Conservation (phyloP, 306 rosid species). For the Cucurbita pepo region DNA sequence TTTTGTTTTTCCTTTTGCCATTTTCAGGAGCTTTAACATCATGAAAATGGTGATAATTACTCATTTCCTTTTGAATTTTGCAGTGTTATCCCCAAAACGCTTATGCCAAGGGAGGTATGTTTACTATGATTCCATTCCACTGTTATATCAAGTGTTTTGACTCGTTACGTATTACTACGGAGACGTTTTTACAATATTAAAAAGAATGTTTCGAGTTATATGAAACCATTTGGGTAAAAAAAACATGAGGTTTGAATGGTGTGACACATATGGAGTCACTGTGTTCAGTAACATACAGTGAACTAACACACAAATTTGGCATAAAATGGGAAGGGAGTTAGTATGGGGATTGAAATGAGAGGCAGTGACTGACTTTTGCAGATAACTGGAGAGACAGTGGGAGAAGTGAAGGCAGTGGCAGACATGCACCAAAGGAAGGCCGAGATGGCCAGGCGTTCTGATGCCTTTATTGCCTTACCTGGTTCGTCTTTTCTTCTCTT, state of each 20-base stretch:
- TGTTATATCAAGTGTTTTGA: slow-evolving; percentile 2
- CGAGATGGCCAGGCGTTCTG: slow-evolving; percentile 96
- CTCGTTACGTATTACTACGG: too few relatives aligned
- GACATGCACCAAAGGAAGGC: slow-evolving; percentile 99
- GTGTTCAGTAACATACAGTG: not conserved
- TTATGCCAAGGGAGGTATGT: slow-evolving; percentile 96
- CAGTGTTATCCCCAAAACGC: slow-evolving; percentile 93
- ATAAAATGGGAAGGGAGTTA: not conserved
- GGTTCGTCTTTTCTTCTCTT: slow-evolving; percentile 29
- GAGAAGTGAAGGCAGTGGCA: slow-evolving; percentile 64
- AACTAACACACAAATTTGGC: not conserved
- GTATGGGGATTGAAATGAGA: not conserved
- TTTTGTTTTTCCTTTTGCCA: not conserved
- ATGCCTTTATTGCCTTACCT: slow-evolving; percentile 98
- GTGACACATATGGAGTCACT: not conserved
- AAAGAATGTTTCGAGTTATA: too few relatives aligned
- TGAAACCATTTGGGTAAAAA: not conserved
- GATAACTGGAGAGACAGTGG: slow-evolving; percentile 54
- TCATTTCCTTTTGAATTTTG: not conserved
- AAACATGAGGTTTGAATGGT: not conserved
- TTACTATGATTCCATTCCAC: not conserved
- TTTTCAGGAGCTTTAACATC: not conserved
- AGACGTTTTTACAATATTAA: too few relatives aligned
- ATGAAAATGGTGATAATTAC: not conserved
- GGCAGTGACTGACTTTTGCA: slow-evolving; percentile 22